Evolutionary conservation across 495 filamentous ascomycete species (phyloP), one percentile per base, ranked within the genome.

Genomic region (Cercophora newfieldiana): DNA sequence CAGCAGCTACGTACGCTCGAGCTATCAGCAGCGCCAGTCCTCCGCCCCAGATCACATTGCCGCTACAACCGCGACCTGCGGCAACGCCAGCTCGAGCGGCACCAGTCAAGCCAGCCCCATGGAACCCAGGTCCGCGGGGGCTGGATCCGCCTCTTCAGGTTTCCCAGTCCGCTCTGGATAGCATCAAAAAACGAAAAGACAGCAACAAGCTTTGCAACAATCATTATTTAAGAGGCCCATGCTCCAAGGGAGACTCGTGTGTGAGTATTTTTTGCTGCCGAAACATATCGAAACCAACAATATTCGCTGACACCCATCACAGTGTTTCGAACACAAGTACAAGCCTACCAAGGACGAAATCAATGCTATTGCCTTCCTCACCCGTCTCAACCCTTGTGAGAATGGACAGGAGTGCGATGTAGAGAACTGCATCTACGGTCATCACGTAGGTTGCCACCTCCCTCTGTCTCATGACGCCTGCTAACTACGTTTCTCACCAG

Each of bases 121-220:
- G 86, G 83, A 80, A 79, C 49, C 82, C 85, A 8, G 86, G 83
- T 61, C 74, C 81, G 14, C 80, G 83, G 37, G 82, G 81, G 5
- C 66, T 87, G 33, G 77, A 85, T 18, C 71, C 81, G 3, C 77
- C 81, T 0, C 84, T 87, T 25, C 72, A 77, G 7, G 66, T 82
- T 0, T 81, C 82, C 19, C 68, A 72, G n/a, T 82, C 89, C 24
- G 85, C 85, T n/a, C 81, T 92, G 61, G 94, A 97, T 67, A 86
- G 82, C 60, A 81, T 87, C 68, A 91, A 90, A 69, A 91, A 91
- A 72, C 85, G 91, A 58, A 85, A 91, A 64, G 90, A 91, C 70
- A 81, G 80, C 24, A 78, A 91, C 69, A 95, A 96, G 72, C 78
- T 94, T 25, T 97, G 93, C 85, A 95, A 95, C 74, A 90, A 92